Base-by-base conservation (phyloP, 2,329 filamentous ascomycete species). In the Beauveria varroae region DNA sequence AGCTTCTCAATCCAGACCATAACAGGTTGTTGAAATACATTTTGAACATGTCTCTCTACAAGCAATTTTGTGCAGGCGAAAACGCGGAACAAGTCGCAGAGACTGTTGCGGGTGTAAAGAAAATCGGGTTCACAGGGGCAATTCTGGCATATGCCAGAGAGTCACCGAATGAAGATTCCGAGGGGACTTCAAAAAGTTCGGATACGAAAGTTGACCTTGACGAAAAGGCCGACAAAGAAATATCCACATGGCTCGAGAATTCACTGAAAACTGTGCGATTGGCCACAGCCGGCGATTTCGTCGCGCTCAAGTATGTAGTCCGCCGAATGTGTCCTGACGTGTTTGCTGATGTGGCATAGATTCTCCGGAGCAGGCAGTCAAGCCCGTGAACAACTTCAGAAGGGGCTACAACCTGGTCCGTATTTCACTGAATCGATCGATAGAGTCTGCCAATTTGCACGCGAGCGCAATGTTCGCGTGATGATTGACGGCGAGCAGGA, bases 31-130 rank as follows among this genome's bases (percentile, higher is more conserved):
- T 84, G 14, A 72, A 75, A 28, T 69, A 71, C 12, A 61, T 83
- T 3, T 71, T 85, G 7, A 79, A 79, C 67, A 73, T 76, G 62
- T 83, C 81, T 0, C 81, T 80, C 4, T 79, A 72, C 66, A 80
- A 81, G 43, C 82, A 85, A 60, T 85, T 84, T 70, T 85, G 82
- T 64, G 78, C 79, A 0, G 82, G 82, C 1, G 78, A 80, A 66
- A 79, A 55, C 41, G 50, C 41, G 7, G 20, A 40, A 3, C 22
- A 61, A 18, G 43, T 61, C 12, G 28, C 40, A 14, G 37, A 49
- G 9, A 55, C 50, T 3, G 24, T 57, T 40, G 46, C 37, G 2
- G 8, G 18, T 6, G 47, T 30, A 8, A 62, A 57, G 20, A 14
- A 28, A 2, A 41, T 53, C 16, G 46, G 60, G 18, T 47, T 57